Evolutionary conservation across 345 rosid species (phyloP), one percentile per base, ranked within the genome.

Genomic region (Nasturtium officinale): DNA sequence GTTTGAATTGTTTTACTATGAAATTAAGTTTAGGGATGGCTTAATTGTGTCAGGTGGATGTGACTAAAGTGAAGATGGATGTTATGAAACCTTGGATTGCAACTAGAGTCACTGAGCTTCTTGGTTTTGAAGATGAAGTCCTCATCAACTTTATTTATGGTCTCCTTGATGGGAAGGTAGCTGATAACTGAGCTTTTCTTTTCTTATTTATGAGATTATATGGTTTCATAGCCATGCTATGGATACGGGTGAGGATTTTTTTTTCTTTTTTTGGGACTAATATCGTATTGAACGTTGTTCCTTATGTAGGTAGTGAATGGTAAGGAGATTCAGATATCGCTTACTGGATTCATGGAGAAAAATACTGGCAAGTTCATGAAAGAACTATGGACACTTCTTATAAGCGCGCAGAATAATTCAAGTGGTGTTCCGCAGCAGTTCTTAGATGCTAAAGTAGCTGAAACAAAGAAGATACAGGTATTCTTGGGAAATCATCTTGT

Each of bases 331-430:
- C 99, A 95, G 62, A 89, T 92, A 77, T 72, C 84, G 2, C 85
- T 96, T 17, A 96, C 97, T 45, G 98, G 99, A 61, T 96, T 96
- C 79, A 96, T 96, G 99, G 99, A 96, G 82, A 96, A 96, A 71
- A 89, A 90, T 80, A 96, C 94, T 30, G 95, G 80, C 15, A 96
- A 87, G 82, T 96, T 96, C 73, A 96, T 92, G 98, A 96, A 90
- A 77, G 99, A 96, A 82, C 98, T 96, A 25, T 96, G 98, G 99
- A 69, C 80, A 15, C 99, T 90, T 80, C 91, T 96, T 56, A 78
- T 92, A 48, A 92, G 99, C 68, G 99, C 99, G 1, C 92, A 89
- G 82, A 86, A 80, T 72, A 92, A 88, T 80, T 79, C 84, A 13
- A 96, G 92, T 58, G 99, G 99, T 61, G 86, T 96, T 70, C 99